phyloP scores from a whole-genome alignment of 2,329 filamentous ascomycete genomes.

The Zopfia rhizophila region DNA sequence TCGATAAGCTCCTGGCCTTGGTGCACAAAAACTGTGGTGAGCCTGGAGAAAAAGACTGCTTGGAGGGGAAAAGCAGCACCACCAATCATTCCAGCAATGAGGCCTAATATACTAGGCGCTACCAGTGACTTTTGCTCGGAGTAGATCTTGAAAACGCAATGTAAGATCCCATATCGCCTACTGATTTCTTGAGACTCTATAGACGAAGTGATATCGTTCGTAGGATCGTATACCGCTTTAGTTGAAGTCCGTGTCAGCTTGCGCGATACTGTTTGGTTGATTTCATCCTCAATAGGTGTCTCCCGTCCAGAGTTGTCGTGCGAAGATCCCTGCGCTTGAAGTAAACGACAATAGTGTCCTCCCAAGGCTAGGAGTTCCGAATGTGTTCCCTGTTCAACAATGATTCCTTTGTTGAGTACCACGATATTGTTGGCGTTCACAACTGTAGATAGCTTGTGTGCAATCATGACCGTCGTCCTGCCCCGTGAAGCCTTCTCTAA shows the following conservation, averaged over 20 bases:
- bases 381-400: slow-evolving; percentile 89
- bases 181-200: slow-evolving; percentile 15
- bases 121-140: slow-evolving; percentile 9
- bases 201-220: slow-evolving; percentile 5
- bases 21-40: slow-evolving; percentile 28
- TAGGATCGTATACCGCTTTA: background rate
- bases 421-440: slow-evolving; percentile 92
- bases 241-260: slow-evolving; percentile 15
- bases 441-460: slow-evolving; percentile 91
- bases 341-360: slow-evolving; percentile 14
- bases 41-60: slow-evolving; percentile 27
- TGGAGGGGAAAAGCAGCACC: slow-evolving; percentile 19
- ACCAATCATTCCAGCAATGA: slow-evolving; percentile 5
- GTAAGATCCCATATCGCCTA: slow-evolving; percentile 7
- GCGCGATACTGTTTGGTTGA: slow-evolving; percentile 7
- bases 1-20: slow-evolving; percentile 11
- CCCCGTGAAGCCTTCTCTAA: slow-evolving; percentile 83
- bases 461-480: slow-evolving; percentile 91
- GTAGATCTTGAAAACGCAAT: slow-evolving; percentile 19
- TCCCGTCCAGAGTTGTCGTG: slow-evolving; percentile 1
- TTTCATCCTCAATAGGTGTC: background rate
- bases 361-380: slow-evolving; percentile 65
- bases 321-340: slow-evolving; percentile 14
- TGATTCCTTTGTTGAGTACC: slow-evolving; percentile 82
- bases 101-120: slow-evolving; percentile 1